Conservation (phyloP, 345 rosid species). For the Gossypium thurberi region DNA sequence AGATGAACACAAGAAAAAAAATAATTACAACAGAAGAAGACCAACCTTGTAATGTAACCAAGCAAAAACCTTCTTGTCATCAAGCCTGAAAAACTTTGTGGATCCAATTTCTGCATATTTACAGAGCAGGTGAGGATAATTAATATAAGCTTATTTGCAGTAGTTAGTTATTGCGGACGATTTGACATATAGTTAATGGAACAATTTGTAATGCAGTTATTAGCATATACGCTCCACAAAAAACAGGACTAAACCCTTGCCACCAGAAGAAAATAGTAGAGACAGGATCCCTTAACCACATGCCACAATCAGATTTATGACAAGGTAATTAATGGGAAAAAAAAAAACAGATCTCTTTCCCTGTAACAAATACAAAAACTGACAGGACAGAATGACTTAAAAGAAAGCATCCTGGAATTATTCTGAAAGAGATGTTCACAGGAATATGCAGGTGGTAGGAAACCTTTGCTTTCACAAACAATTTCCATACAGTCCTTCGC, state of each 20-base stretch:
- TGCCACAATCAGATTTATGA: background rate
- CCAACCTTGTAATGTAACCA: constrained; percentile 78
- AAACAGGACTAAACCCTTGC: background rate
- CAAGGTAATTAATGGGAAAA: background rate
- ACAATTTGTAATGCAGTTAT: background rate
- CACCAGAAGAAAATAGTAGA: background rate
- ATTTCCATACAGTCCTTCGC: constrained; percentile 71
- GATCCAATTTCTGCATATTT: constrained; percentile 63
- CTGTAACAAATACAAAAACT: background rate
- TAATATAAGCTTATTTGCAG: background rate
- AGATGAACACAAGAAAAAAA: background rate
- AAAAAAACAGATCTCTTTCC: background rate
- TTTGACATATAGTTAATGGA: background rate
- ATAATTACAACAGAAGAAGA: constrained; percentile 10
- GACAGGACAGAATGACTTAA: background rate
- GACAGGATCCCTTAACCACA: background rate
- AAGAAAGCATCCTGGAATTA: background rate
- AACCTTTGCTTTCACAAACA: constrained; percentile 86
- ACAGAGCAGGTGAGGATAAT: background rate
- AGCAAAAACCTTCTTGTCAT: constrained; percentile 64
- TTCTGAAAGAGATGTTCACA: constrained; percentile 5
- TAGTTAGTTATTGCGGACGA: background rate
- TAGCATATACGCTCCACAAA: background rate
- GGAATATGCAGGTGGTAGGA: constrained; percentile 9
- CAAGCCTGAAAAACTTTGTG: constrained; percentile 69